A percentile compares a stretch with the other conserved stretches of the same genome.
phyloP scores from a whole-genome alignment of 331 rosid genomes.

The Telfairia occidentalis region DNA sequence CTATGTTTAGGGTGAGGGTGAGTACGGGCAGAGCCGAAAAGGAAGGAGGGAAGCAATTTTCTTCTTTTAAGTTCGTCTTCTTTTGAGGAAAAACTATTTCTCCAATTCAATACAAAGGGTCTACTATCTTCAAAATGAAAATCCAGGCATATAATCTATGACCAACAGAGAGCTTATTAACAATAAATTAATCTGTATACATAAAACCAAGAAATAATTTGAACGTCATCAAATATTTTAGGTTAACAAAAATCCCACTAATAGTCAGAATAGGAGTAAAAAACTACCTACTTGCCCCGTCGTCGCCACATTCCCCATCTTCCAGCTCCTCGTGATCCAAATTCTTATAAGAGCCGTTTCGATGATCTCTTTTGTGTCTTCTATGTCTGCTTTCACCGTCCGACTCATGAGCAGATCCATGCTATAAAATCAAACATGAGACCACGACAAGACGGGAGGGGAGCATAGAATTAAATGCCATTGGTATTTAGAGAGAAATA shows the following conservation, averaged over 20 bases:
- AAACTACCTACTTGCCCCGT: constrained; percentile 50
- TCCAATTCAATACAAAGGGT: neutral
- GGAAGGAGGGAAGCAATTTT: neutral
- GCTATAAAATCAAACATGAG: constrained; percentile 32
- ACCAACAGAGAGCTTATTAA: constrained; percentile 4
- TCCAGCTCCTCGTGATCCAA: constrained; percentile 53
- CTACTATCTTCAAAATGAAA: neutral
- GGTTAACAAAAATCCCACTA: neutral
- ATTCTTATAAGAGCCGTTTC: constrained; percentile 44
- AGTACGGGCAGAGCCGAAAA: neutral
- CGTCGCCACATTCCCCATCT: constrained; percentile 75
- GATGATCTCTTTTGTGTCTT: constrained; percentile 68
- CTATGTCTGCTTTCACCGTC: constrained; percentile 62
- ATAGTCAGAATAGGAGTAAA: neutral
- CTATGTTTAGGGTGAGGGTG: neutral
- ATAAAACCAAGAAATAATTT: neutral
- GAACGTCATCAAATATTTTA: neutral
- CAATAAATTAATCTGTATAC: constrained; percentile 4
- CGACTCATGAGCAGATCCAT: constrained; percentile 56
- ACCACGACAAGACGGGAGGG: neutral
- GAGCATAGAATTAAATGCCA: neutral
- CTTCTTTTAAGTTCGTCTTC: neutral
- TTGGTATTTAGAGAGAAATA: neutral
- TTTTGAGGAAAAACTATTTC: neutral
- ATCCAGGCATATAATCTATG: neutral